Percentiles rank a stretch among this genome's conserved stretches.
Evolutionary conservation across 805 yeast species (phyloP).

Genomic region (Starmerella ratchasimensis): DNA sequence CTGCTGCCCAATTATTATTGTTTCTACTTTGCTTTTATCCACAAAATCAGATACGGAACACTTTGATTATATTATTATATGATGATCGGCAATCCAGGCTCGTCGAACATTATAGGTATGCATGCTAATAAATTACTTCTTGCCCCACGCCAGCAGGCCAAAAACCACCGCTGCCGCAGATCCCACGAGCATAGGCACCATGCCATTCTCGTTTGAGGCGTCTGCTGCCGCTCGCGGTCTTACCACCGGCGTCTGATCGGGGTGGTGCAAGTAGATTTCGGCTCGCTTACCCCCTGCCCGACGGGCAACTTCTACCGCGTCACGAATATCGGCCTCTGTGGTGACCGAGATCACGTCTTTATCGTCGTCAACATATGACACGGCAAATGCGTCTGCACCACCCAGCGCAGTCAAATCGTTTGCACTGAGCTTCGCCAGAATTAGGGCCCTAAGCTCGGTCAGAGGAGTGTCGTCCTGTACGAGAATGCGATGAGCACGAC

Average conservation of each 20-base stretch:
- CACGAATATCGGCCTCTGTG: slow-evolving; percentile 55
- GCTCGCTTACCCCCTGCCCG: slow-evolving; percentile 43
- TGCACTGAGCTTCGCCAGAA: slow-evolving; percentile 29
- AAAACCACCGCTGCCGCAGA: slow-evolving; percentile 16
- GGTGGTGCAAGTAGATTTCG: slow-evolving; percentile 59
- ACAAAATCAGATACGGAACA: too few relatives aligned
- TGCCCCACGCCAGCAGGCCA: slow-evolving; percentile 15
- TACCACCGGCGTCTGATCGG: slow-evolving; percentile 28
- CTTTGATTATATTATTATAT: too few relatives aligned
- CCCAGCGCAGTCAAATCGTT: slow-evolving; percentile 30
- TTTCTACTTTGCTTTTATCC: too few relatives aligned
- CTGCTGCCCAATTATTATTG: neutral
- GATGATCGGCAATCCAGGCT: too few relatives aligned
- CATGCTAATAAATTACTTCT: slow-evolving; percentile 5
- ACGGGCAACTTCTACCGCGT: slow-evolving; percentile 50
- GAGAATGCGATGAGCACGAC: slow-evolving; percentile 61
- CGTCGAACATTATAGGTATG: too few relatives aligned
- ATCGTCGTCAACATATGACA: slow-evolving; percentile 73
- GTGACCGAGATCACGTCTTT: slow-evolving; percentile 70
- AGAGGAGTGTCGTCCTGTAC: slow-evolving; percentile 46
- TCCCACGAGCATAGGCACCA: slow-evolving; percentile 15
- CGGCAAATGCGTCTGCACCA: slow-evolving; percentile 38
- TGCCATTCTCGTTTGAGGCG: slow-evolving; percentile 5
- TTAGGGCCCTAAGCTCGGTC: slow-evolving; percentile 31
- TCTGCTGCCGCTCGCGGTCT: slow-evolving; percentile 1